phyloP scores from a whole-genome alignment of 2,329 filamentous ascomycete species.

The Venturia effusa region DNA sequence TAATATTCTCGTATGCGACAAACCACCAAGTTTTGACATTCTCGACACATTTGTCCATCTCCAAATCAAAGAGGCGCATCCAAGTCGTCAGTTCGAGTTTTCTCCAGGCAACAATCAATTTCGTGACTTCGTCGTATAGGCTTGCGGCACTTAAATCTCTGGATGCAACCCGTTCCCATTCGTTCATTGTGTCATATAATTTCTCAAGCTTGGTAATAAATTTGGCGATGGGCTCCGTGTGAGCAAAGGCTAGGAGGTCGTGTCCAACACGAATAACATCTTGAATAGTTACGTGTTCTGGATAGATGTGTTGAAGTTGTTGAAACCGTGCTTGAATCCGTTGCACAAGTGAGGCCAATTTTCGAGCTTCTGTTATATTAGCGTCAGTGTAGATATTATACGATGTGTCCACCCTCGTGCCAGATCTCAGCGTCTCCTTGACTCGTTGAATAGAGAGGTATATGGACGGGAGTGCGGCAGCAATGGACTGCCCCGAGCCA shows the following conservation, averaged over 20 bases:
- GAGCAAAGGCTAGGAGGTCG: conserved; percentile 61
- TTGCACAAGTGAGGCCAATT: conserved; percentile 58
- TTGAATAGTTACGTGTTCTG: conserved; percentile 65
- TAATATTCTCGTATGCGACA: conserved; percentile 79
- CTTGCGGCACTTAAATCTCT: conserved; percentile 58
- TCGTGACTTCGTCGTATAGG: conserved; percentile 68
- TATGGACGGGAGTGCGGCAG: conserved; percentile 52
- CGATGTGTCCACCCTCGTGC: conserved; percentile 27
- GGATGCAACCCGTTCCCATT: conserved; percentile 93
- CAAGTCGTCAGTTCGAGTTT: conserved; percentile 86
- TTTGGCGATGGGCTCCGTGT: conserved; percentile 76
- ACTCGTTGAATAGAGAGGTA: conserved; percentile 56
- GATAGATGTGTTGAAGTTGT: conserved; percentile 53
- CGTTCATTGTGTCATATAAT: conserved; percentile 71
- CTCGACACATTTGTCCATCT: conserved; percentile 62
- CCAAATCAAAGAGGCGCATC: conserved; percentile 78
- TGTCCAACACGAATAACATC: conserved; percentile 70
- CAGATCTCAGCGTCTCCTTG: conserved; percentile 34
- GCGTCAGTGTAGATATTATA: conserved; percentile 89
- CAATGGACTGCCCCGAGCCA: background rate
- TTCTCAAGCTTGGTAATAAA: conserved; percentile 81
- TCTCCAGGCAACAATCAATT: conserved; percentile 77
- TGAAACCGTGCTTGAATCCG: conserved; percentile 62
- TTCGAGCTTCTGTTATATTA: conserved; percentile 65
- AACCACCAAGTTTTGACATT: conserved; percentile 93